Base-by-base conservation (phyloP, 2,329 filamentous ascomycete species). In the Penicillium corylophilum region DNA sequence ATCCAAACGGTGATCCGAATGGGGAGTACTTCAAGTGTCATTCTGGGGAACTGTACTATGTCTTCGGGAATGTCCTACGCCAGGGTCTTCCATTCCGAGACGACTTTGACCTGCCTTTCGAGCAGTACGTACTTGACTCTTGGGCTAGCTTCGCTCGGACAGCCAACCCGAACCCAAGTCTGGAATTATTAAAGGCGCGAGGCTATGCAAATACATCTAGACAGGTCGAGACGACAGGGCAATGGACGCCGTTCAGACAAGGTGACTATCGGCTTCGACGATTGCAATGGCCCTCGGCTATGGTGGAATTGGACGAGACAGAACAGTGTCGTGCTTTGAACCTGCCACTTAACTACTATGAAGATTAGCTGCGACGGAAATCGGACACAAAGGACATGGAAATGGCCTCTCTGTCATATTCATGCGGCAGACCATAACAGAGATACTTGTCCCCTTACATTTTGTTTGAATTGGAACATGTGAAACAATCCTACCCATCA, bases 1-100 rank as follows among this genome's bases (percentile, higher is more conserved):
- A 63, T 50, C 53, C 74, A 39, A 54, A 79, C 40, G 78, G 82
- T 4, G 73, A 82, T 55, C 79, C 79, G 0, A 71, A 76, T 40
- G 67, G 75, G 23, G 78, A 74, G 44, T 82, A 85, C 31, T 64
- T 60, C 49, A 76, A 77, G 24, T 80, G 82, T 53, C 82, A 85
- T 60, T 82, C 80, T 15, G 77, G 80, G 0, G 82, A 85, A 64
- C 60, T 80, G 40, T 75, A 74, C 54, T 81, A 78, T 67, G 69
- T 82, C 0, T 83, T 83, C 61, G 80, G 80, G 2, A 83, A 77
- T 51, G 50, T 81, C 24, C 35, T 51, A 13, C 52, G 60, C 1
- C 40, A 55, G 48, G 51, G 54, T 1, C 50, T 54, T 15, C 50
- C 60, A 3, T 48, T 62, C 5, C 46, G 62, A 12, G 62, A 63